These are phyloP conservation scores for Penicillium sp. DNA, from an alignment of 2,329 filamentous ascomycete species.

Conservation along the genomic window DNA sequence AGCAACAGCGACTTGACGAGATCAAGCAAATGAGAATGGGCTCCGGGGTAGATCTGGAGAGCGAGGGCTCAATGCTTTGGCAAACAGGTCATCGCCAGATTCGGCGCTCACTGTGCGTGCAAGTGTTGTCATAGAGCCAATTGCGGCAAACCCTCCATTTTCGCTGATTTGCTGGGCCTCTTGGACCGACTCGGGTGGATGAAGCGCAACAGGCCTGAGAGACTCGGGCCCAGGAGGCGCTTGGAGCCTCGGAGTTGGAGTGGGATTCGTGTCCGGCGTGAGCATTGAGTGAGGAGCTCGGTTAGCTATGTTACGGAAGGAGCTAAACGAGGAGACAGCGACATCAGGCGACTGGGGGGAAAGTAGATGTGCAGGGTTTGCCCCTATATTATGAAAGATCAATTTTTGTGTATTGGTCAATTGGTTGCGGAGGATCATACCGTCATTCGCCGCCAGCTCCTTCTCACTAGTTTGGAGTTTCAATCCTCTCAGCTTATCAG, in stretches of 20 bases:
- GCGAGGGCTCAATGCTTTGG: conserved; percentile 80
- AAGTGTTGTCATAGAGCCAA: conserved; percentile 20
- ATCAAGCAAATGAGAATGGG: conserved; percentile 68
- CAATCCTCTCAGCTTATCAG: conserved; percentile 78
- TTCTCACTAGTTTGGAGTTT: conserved; percentile 74
- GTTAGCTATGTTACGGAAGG: conserved; percentile 55
- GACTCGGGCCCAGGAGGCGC: conserved; percentile 21
- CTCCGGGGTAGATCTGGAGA: conserved; percentile 84
- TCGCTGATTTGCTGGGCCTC: conserved; percentile 37
- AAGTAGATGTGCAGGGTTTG: too few species aligned
- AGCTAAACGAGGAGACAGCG: conserved; percentile 64
- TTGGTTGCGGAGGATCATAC: too few species aligned
- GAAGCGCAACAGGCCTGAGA: conserved; percentile 40
- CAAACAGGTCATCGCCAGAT: conserved; percentile 81
- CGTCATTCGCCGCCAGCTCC: conserved; percentile 61
- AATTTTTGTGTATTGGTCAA: too few species aligned
- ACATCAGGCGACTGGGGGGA: conserved; percentile 66
- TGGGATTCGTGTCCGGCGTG: conserved; percentile 32
- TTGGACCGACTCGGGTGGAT: conserved; percentile 45
- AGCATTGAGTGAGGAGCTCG: conserved; percentile 20
- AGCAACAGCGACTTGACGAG: background rate
- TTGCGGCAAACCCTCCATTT: conserved; percentile 27
- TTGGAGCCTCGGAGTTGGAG: conserved; percentile 25
- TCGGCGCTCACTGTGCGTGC: conserved; percentile 48
- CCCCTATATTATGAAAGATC: too few species aligned